phyloP scores from a whole-genome alignment of 2,329 filamentous ascomycete genomes.

The Colletotrichum costaricense region DNA sequence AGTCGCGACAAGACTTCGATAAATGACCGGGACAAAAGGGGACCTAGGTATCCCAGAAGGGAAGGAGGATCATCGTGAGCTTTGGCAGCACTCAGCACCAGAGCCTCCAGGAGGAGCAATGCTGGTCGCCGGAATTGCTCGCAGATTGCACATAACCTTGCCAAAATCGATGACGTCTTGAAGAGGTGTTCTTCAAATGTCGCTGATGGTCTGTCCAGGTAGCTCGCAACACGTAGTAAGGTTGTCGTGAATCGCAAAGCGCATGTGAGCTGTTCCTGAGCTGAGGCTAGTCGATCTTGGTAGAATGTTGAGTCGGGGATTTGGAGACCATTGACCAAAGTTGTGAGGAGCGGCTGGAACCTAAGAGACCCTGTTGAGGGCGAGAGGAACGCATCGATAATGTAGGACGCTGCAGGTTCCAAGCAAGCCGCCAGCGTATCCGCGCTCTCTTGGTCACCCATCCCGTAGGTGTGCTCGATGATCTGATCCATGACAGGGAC shows the following conservation, averaged over 20 bases:
- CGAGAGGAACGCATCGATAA: constrained; percentile 82
- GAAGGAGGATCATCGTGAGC: constrained; percentile 85
- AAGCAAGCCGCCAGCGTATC: constrained; percentile 70
- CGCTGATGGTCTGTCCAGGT: constrained; percentile 71
- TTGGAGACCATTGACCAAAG: constrained; percentile 72
- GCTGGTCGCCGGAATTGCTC: constrained; percentile 74
- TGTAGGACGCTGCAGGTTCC: constrained; percentile 77
- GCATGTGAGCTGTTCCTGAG: constrained; percentile 71
- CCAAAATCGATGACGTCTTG: constrained; percentile 80
- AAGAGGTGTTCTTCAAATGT: constrained; percentile 83
- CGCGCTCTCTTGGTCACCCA: constrained; percentile 69
- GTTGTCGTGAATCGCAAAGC: constrained; percentile 75
- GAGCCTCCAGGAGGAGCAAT: constrained; percentile 76
- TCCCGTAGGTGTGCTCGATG: constrained; percentile 78
- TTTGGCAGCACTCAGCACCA: constrained; percentile 78
- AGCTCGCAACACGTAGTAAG: constrained; percentile 76
- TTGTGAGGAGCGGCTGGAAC: constrained; percentile 80
- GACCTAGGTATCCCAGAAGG: constrained; percentile 88
- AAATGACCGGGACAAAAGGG: constrained; percentile 86
- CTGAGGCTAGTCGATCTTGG: constrained; percentile 62
- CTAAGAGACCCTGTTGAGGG: constrained; percentile 76
- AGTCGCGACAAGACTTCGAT: constrained; percentile 81
- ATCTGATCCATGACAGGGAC: constrained; percentile 78
- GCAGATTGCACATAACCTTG: constrained; percentile 79
- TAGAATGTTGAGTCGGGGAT: constrained; percentile 73